Evolutionary conservation across 1,284 basidiomycete species (phyloP), one percentile per base, ranked within the genome.

Genomic region (Pisolithus thermaeus): DNA sequence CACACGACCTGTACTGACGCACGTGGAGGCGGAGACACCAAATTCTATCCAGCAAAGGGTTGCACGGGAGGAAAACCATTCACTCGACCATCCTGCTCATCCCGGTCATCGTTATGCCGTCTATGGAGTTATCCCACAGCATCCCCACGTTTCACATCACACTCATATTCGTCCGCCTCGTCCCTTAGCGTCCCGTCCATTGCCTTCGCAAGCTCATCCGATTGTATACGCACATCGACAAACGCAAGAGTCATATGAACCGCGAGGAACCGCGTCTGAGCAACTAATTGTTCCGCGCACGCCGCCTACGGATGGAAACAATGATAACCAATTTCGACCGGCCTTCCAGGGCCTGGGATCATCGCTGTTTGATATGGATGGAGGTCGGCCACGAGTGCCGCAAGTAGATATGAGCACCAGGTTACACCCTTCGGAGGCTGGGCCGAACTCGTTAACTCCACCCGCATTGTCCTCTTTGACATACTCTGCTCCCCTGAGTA

Each of bases 231-330:
- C 46, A 38, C 56, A 55, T 14, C 54, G 56, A 27, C 63, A 56
- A 36, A 62, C 52, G 7, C 56, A 54, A 2, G 53, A 56, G 52
- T 52, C 57, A 30, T 57, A 52, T 49, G 49, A 56, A 53, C 37
- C 46, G 12, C 22, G 18, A 18, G 47, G 44, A 16, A 18, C 32
- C 30, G 40, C 40, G 12, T 12, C 28, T 40, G 45, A 52, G 22
- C 46, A 47, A 14, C 12, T 52, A 35, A 40, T 46, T 30, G 20
- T 51, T 20, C 50, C 50, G 28, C 44, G 11, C 30, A 39, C 50
- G 6, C 37, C 49, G 7, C 32, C 46, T 9, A 7, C 45, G 16
- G 49, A 51, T 7, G 25, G 28, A n/a, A 47, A 48, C 5, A 3
- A 22, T 7, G 41, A 47, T n/a, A 36, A 41, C 7, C 56, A 35